phyloP scores from a whole-genome alignment of 2,329 filamentous ascomycete species.

The Aureobasidium sp. region DNA sequence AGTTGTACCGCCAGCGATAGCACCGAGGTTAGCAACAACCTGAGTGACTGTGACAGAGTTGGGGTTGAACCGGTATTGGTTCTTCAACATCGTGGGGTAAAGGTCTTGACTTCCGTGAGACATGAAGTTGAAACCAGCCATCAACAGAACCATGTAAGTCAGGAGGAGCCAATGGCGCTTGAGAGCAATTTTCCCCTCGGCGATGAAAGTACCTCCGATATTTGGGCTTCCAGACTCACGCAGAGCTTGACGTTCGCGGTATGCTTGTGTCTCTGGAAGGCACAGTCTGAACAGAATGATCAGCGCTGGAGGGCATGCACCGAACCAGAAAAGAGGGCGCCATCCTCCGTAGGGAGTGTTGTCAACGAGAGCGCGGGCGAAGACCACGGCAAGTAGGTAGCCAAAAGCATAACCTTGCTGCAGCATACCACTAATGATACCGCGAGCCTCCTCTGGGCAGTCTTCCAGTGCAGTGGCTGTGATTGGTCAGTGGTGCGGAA shows the following conservation, averaged over 20 bases:
- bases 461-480: conserved; percentile 32
- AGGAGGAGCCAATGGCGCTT: conserved; percentile 69
- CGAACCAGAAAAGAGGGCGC: conserved; percentile 82
- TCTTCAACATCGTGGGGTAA: conserved; percentile 24
- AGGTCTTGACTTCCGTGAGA: conserved; percentile 30
- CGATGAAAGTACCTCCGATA: conserved; percentile 56
- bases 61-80: conserved; percentile 42
- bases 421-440: conserved; percentile 29
- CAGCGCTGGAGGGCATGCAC: conserved; percentile 65
- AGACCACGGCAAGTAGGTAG: conserved; percentile 49
- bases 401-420: conserved; percentile 41
- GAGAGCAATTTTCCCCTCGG: conserved; percentile 65
- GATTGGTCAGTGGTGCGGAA: too few species aligned
- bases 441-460: conserved; percentile 30
- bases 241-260: conserved; percentile 53
- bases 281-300: conserved; percentile 68
- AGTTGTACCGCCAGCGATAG: conserved; percentile 26
- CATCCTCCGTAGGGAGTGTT: conserved; percentile 66
- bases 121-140: conserved; percentile 30
- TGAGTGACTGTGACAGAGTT: conserved; percentile 35
- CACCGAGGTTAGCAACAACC: conserved; percentile 35
- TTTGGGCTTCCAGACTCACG: conserved; percentile 47
- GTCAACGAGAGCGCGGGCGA: conserved; percentile 53
- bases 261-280: conserved; percentile 68
- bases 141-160: conserved; percentile 53